A percentile compares a stretch with the other conserved stretches of the same genome.
Evolutionary conservation across 1,139 yeast species (phyloP).

Genomic region (Entelexis paramagnoliae): DNA sequence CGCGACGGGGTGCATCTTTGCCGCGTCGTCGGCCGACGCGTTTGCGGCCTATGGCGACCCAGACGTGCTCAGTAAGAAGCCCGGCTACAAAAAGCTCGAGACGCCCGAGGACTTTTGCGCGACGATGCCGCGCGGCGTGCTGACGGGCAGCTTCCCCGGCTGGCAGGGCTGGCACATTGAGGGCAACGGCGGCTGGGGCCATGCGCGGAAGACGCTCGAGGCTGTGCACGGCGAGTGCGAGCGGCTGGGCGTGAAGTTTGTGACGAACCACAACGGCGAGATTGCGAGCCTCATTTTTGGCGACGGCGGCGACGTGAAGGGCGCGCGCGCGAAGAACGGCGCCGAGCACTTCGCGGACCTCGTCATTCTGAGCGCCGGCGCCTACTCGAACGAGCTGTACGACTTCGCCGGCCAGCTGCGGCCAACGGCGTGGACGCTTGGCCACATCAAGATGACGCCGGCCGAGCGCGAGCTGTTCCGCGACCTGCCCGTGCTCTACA

Average conservation of each 20-base stretch:
- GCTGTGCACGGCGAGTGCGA: slow-evolving; percentile 4
- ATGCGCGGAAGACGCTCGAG: slow-evolving; percentile 3
- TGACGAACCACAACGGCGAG: slow-evolving; percentile 3
- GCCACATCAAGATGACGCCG: not conserved
- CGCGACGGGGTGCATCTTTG: slow-evolving; percentile 1
- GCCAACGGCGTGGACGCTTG: slow-evolving; percentile 4
- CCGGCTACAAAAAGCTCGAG: slow-evolving; percentile 1
- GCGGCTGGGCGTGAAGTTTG: not conserved
- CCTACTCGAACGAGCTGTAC: slow-evolving; percentile 3
- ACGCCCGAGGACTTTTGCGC: not conserved
- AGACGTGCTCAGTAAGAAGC: not conserved
- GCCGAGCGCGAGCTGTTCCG: not conserved
- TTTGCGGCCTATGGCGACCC: slow-evolving; percentile 3
- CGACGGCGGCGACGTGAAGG: slow-evolving; percentile 3
- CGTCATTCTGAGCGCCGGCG: not conserved
- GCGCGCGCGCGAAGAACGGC: not conserved
- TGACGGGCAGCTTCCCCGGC: slow-evolving; percentile 2
- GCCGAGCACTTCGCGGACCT: slow-evolving; percentile 3
- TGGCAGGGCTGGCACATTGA: slow-evolving; percentile 3
- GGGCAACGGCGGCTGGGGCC: slow-evolving; percentile 3
- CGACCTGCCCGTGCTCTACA: slow-evolving; percentile 1
- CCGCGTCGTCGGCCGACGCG: slow-evolving; percentile 3
- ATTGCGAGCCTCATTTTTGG: not conserved
- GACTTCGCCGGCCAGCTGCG: slow-evolving; percentile 2
- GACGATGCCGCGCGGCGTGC: not conserved